Conservation (phyloP, 768 basidiomycete genomes). For the Rhizopogon roseolus region DNA sequence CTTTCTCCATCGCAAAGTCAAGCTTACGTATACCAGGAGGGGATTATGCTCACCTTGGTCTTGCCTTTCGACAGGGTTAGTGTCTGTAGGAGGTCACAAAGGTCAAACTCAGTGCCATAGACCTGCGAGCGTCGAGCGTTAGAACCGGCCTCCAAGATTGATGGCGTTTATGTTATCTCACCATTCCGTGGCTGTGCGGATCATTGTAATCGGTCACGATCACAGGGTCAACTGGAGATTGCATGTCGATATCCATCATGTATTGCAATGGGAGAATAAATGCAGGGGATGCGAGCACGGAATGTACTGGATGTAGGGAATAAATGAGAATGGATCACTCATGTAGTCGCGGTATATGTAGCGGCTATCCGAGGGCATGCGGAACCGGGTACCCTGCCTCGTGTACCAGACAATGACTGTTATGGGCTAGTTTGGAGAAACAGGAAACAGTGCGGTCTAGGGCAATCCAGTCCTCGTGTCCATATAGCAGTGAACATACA, state of each 20-base stretch:
- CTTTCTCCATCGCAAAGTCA: constrained; percentile 25
- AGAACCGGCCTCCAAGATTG: constrained; percentile 1
- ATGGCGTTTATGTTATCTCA: constrained; percentile 9
- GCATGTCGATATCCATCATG: constrained; percentile 31
- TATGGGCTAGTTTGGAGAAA: background rate
- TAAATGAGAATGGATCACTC: background rate
- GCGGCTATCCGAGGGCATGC: constrained; percentile 16
- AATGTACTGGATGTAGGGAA: constrained; percentile 12
- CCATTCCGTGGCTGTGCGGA: constrained; percentile 14
- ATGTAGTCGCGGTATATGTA: constrained; percentile 20
- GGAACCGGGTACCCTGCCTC: constrained; percentile 23
- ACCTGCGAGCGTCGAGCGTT: constrained; percentile 8
- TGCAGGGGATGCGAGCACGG: background rate
- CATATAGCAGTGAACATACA: too few relatives aligned
- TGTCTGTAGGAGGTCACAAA: constrained; percentile 48
- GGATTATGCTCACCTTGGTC: constrained; percentile 23
- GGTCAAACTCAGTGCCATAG: constrained; percentile 35
- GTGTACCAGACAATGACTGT: constrained; percentile 16
- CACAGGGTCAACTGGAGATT: constrained; percentile 24
- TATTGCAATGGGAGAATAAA: background rate
- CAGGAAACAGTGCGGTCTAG: background rate
- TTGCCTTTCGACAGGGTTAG: constrained; percentile 41
- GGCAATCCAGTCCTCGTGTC: background rate
- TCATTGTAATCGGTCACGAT: constrained; percentile 17
- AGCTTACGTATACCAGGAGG: background rate